Conservation (phyloP, 768 basidiomycete species). For the Lentinula sp. region DNA sequence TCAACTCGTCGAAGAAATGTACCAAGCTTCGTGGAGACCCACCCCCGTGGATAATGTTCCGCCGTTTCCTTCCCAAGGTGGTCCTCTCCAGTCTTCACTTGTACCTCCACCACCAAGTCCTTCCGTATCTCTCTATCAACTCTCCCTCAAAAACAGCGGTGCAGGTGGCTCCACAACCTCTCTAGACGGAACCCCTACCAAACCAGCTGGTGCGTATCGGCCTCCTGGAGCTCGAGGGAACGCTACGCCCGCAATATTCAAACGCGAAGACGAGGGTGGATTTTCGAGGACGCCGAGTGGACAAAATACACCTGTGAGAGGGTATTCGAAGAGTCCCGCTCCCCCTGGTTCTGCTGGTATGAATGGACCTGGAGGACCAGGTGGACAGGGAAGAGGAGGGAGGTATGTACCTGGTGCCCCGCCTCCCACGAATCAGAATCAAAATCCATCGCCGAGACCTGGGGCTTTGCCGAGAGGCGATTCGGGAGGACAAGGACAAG, state of each 20-base stretch:
- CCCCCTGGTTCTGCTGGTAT: constrained; percentile 36
- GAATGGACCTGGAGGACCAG: constrained; percentile 21
- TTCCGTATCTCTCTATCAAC: constrained; percentile 36
- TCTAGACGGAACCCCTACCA: constrained; percentile 27
- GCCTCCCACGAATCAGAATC: constrained; percentile 14
- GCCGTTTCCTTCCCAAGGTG: constrained; percentile 46
- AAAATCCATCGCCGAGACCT: not conserved
- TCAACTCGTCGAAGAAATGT: constrained; percentile 81
- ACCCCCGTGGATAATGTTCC: constrained; percentile 59
- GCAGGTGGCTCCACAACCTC: constrained; percentile 40
- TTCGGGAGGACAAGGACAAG: constrained; percentile 9
- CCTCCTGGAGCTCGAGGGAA: constrained; percentile 91
- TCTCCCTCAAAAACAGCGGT: constrained; percentile 24
- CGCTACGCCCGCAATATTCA: constrained; percentile 83
- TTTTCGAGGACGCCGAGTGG: constrained; percentile 47
- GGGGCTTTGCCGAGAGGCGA: constrained; percentile 13
- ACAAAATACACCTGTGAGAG: constrained; percentile 56
- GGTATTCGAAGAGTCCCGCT: constrained; percentile 52
- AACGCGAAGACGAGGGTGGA: constrained; percentile 88
- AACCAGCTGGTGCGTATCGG: constrained; percentile 74
- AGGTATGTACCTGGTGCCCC: constrained; percentile 76
- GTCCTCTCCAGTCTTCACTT: constrained; percentile 36
- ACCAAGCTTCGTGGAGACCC: constrained; percentile 84
- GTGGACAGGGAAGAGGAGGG: constrained; percentile 34
- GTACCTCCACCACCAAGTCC: constrained; percentile 59